A percentile compares a stretch with the other conserved stretches of the same genome.
phyloP scores from a whole-genome alignment of 768 basidiomycete genomes.

The Russula brevipes region DNA sequence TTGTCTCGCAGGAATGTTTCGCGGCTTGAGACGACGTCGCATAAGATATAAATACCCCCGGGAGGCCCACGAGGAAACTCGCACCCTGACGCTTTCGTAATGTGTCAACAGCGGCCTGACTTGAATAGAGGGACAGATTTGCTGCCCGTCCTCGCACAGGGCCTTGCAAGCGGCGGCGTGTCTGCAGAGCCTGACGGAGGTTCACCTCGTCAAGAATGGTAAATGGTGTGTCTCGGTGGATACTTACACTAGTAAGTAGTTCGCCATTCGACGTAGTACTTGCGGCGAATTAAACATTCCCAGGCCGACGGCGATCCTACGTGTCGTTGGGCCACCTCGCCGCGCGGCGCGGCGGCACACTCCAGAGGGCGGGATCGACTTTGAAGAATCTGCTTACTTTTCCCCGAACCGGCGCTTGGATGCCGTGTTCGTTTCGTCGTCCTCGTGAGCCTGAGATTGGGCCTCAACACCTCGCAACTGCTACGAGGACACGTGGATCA shows the following conservation, averaged over 20 bases:
- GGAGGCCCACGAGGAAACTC: constrained; percentile 87
- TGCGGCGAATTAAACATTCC: constrained; percentile 69
- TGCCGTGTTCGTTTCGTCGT: constrained; percentile 77
- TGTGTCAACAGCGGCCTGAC: constrained; percentile 74
- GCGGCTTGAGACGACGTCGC: not conserved
- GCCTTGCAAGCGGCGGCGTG: constrained; percentile 69
- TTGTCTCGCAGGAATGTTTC: not conserved
- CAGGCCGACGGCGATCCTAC: constrained; percentile 58
- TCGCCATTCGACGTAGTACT: constrained; percentile 48
- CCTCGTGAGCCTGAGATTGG: too few relatives aligned
- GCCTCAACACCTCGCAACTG: constrained; percentile 86
- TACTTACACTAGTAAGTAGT: not conserved
- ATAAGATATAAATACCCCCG: constrained; percentile 97
- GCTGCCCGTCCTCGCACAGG: constrained; percentile 68
- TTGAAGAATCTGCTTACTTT: constrained; percentile 77
- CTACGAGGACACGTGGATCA: constrained; percentile 93
- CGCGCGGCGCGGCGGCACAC: constrained; percentile 28
- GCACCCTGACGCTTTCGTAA: constrained; percentile 78
- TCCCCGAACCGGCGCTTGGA: constrained; percentile 74
- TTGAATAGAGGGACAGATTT: constrained; percentile 74
- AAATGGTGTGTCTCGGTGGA: constrained; percentile 24
- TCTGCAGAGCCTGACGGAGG: constrained; percentile 80
- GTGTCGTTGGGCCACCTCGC: constrained; percentile 86
- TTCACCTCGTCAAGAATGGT: constrained; percentile 96
- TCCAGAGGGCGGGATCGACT: constrained; percentile 69